phyloP scores from a whole-genome alignment of 768 basidiomycete genomes.

The Phanerochaete carnosa region DNA sequence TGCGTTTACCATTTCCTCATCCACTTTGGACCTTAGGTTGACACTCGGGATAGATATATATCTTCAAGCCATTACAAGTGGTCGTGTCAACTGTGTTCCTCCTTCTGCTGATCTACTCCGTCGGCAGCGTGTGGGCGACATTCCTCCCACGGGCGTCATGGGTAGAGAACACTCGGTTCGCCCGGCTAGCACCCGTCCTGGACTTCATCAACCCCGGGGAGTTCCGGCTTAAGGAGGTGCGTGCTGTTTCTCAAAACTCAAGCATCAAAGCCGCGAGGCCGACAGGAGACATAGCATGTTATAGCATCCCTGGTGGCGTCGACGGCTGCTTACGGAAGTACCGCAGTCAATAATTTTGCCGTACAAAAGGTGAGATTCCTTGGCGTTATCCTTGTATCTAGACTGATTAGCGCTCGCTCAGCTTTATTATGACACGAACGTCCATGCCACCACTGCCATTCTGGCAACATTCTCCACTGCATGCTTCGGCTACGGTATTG shows the following conservation, averaged over 20 bases:
- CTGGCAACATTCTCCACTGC: constrained; percentile 63
- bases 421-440: constrained; percentile 59
- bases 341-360: constrained; percentile 58
- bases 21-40: not conserved
- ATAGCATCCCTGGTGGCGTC: constrained; percentile 54
- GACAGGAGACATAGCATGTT: constrained; percentile 41
- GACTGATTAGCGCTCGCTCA: constrained; percentile 17
- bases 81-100: constrained; percentile 55
- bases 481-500: constrained; percentile 61
- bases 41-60: constrained; percentile 41
- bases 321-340: constrained; percentile 50
- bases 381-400: not conserved
- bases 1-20: constrained; percentile 19
- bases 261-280: not conserved
- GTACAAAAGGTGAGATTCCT: constrained; percentile 45
- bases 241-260: constrained; percentile 3
- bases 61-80: constrained; percentile 55
- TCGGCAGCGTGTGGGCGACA: constrained; percentile 49
- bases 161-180: constrained; percentile 43
- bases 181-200: constrained; percentile 36
- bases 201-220: constrained; percentile 54
- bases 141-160: constrained; percentile 40
- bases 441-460: constrained; percentile 51
- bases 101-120: constrained; percentile 48
- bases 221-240: constrained; percentile 58